Evolutionary conservation across 306 rosid genomes (phyloP).

Genomic region (Amphicarpaea edgeworthii): DNA sequence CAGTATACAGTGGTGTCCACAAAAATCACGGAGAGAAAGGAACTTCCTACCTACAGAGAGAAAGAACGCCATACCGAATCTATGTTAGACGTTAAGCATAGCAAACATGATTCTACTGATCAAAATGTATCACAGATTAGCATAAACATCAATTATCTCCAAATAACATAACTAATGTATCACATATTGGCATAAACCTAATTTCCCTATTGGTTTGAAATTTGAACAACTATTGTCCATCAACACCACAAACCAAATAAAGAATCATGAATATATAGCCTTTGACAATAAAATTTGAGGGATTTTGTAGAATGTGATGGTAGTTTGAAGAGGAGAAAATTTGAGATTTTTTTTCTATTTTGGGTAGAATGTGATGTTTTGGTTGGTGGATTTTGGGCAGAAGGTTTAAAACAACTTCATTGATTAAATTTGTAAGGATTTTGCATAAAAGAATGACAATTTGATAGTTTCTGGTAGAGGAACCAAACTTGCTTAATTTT

Average conservation of each 20-base stretch:
- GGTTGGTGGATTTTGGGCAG: neutral
- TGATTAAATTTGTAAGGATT: neutral
- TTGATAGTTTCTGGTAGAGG: neutral
- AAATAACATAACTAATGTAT: neutral
- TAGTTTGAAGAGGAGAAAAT: neutral
- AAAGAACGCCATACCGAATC: neutral
- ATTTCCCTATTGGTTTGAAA: conserved; percentile 5
- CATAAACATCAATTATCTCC: conserved; percentile 21
- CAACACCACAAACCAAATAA: conserved; percentile 13
- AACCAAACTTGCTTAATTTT: neutral
- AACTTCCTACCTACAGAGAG: conserved; percentile 19
- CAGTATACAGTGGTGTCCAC: neutral
- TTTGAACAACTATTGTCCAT: conserved; percentile 17
- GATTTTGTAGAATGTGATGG: neutral
- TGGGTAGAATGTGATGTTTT: neutral
- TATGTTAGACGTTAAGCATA: neutral
- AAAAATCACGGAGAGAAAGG: neutral
- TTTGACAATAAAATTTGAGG: neutral
- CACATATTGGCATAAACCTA: conserved; percentile 8
- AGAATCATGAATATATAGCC: neutral
- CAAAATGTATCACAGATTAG: no score
- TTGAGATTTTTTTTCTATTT: neutral
- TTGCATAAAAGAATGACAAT: neutral
- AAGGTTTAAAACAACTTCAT: neutral
- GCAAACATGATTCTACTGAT: neutral